Percentiles rank a stretch among this genome's conserved stretches.
These are phyloP conservation scores for Ustilago nuda DNA, from an alignment of 1,284 basidiomycete species.

Conservation along the genomic window DNA sequence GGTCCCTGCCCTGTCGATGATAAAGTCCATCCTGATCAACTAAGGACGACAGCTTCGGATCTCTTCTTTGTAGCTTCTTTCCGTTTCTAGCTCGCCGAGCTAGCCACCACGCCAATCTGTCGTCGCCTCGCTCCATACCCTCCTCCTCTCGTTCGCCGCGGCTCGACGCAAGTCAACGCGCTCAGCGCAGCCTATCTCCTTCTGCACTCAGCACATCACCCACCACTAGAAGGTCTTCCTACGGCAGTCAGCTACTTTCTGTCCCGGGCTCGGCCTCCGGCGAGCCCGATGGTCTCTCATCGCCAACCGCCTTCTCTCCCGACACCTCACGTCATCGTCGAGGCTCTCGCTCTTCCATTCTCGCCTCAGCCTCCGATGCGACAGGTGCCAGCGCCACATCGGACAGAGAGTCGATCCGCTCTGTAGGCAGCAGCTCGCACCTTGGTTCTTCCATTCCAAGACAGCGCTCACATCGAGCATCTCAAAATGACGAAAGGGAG, in stretches of 20 bases:
- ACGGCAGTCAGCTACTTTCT: conserved; percentile 22
- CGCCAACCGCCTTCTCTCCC: conserved; percentile 15
- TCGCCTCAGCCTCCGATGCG: conserved; percentile 39
- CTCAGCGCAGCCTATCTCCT: conserved; percentile 33
- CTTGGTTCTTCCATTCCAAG: conserved; percentile 24
- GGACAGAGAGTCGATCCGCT: conserved; percentile 39
- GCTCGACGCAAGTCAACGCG: conserved; percentile 22
- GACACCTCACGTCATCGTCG: conserved; percentile 30
- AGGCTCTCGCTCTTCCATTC: conserved; percentile 44
- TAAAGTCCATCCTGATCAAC: background rate
- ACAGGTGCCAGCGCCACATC: conserved; percentile 6
- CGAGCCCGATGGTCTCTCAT: conserved; percentile 11
- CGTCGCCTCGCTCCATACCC: conserved; percentile 39
- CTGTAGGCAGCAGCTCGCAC: conserved; percentile 30
- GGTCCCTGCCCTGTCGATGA: background rate
- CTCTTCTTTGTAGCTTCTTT: background rate
- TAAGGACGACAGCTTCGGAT: background rate
- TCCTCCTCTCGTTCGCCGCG: conserved; percentile 32
- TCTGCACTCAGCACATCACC: conserved; percentile 20
- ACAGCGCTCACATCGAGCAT: conserved; percentile 14
- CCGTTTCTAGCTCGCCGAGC: conserved; percentile 15
- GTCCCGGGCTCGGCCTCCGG: conserved; percentile 28
- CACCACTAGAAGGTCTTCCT: conserved; percentile 17
- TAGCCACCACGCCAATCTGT: conserved; percentile 27
- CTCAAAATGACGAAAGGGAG: conserved; percentile 21